These are phyloP conservation scores for Leptographium lundbergii DNA, from an alignment of 2,329 filamentous ascomycete genomes.

Conservation along the genomic window DNA sequence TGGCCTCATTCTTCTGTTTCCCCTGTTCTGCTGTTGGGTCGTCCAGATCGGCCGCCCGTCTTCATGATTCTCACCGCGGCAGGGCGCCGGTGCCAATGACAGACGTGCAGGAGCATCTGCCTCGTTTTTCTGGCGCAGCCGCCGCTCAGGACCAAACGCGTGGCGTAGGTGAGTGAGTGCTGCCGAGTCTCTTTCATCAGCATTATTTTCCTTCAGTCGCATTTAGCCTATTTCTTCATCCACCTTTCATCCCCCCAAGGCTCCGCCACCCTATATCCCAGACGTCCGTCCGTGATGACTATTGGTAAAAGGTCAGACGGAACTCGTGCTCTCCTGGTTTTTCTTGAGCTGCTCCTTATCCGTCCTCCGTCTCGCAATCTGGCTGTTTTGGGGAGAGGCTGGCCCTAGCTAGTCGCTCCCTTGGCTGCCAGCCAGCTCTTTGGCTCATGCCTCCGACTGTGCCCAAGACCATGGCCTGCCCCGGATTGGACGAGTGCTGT, in stretches of 20 bases:
- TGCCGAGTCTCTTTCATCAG: neutral
- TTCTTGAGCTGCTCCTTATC: constrained; percentile 2
- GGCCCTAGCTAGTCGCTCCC: neutral
- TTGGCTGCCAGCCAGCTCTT: neutral
- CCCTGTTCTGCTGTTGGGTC: neutral
- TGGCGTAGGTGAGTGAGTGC: neutral
- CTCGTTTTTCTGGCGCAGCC: neutral
- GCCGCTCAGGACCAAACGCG: neutral
- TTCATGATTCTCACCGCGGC: neutral
- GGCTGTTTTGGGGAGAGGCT: neutral
- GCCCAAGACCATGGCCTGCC: constrained; percentile 3
- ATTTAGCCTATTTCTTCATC: neutral
- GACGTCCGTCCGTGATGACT: constrained; percentile 28
- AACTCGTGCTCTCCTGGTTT: constrained; percentile 23
- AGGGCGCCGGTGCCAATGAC: neutral
- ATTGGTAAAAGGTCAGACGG: constrained; percentile 36
- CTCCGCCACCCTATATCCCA: neutral
- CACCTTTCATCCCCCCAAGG: neutral
- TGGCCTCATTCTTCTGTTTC: neutral
- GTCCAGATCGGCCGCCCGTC: neutral
- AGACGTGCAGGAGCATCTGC: neutral
- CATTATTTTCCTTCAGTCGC: neutral
- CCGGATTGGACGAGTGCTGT: constrained; percentile 2
- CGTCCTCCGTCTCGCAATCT: neutral
- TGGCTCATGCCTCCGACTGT: neutral